Evolutionary conservation across 1,139 yeast genomes (phyloP), one percentile per base, ranked within the genome.

Genomic region (Protomyces inundatus): DNA sequence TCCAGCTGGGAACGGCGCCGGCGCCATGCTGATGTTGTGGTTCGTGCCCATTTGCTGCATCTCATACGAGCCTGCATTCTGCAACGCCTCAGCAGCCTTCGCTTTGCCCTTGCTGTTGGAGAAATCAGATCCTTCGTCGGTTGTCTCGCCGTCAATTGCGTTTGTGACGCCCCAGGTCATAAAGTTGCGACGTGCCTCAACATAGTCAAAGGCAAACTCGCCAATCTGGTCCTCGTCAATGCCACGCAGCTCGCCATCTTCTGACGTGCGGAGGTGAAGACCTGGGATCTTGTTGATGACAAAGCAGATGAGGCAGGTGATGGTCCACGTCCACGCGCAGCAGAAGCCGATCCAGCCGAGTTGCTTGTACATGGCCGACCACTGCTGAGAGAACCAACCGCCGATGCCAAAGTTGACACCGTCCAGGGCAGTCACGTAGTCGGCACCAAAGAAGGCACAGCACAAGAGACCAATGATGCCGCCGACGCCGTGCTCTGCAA

Each of bases 401-500:
- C 98, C 98, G 5, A 77, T 81, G 30, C 89, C 89, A 23, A 59
- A 42, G 53, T 51, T 64, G 57, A 65, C 66, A 23, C 79, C 79
- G 73, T 93, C 98, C 74, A 90, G 86, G 9, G 97, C 97, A 69
- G 93, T 83, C 63, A 93, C 95, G 74, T 90, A 87, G 66, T 88
- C 82, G 6, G 91, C 89, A 12, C 90, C 97, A 73, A 93, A 90
- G 3, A 93, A 73, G 0, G 90, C 97, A 73, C 91, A 91, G 77
- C 90, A 90, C 12, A 93, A 67, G 55, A 91, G 81, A 0, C 98
- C 98, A 60, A 93, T 82, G 59, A 90, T 81, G 45, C 98, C 98
- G 0, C 98, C 98, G 71, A 93, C 82, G 64, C 97, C 98, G 86
- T 93, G 98, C 84, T 91, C 98, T 32, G 98, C 98, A 74, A 93